Conservation (phyloP, 208 protist genomes). For the Lotmaria passim region DNA sequence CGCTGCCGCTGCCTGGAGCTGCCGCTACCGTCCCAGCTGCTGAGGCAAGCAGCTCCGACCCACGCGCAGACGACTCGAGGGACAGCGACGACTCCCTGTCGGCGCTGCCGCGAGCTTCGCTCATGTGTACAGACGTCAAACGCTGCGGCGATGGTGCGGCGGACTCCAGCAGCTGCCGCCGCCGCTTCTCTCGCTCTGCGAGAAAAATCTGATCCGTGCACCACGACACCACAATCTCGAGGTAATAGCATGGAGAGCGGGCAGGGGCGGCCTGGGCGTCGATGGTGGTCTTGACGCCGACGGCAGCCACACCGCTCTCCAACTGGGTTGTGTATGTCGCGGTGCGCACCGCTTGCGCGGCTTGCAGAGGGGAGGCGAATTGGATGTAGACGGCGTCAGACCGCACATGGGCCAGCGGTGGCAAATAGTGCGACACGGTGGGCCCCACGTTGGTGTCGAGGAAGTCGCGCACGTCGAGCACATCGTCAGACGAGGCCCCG, state of each 20-base stretch:
- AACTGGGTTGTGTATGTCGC: conserved; percentile 30
- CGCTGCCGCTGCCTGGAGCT: not conserved
- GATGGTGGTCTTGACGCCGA: conserved; percentile 4
- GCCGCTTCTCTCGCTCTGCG: conserved; percentile 32
- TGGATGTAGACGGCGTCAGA: conserved; percentile 59
- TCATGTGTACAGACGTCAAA: not conserved
- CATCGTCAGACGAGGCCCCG: conserved; percentile 37
- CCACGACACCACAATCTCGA: conserved; percentile 47
- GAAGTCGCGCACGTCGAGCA: conserved; percentile 74
- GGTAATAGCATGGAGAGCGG: conserved; percentile 1
- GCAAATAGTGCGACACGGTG: conserved; percentile 59
- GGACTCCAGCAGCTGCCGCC: conserved; percentile 24
- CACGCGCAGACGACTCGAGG: conserved; percentile 24
- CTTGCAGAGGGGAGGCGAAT: conserved; percentile 56
- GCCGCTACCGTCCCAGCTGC: too few relatives aligned
- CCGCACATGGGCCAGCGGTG: conserved; percentile 7
- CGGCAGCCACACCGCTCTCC: conserved; percentile 35
- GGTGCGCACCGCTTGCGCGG: conserved; percentile 56
- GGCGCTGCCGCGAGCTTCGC: not conserved
- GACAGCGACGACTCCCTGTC: conserved; percentile 18
- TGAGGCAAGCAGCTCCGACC: conserved; percentile 17
- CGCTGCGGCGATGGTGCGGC: not conserved
- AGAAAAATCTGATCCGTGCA: conserved; percentile 60
- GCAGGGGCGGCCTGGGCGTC: not conserved
- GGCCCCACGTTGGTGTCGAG: conserved; percentile 74